A percentile compares a stretch with the other conserved stretches of the same genome.
Conservation (phyloP, 495 filamentous ascomycete genomes). For the Aspergillus hancockii region DNA sequence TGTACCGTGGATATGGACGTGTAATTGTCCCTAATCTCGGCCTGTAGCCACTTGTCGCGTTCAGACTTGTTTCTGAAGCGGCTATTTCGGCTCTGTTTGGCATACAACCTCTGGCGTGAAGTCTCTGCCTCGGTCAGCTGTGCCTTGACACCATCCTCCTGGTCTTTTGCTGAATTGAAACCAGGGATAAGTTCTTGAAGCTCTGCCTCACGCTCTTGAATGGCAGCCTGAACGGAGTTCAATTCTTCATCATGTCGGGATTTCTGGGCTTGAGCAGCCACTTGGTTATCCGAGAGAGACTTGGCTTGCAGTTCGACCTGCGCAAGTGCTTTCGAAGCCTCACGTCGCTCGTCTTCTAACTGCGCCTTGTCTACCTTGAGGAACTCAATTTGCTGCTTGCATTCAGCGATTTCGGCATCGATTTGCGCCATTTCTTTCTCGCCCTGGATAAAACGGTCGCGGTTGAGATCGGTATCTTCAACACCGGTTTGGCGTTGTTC, state of each 20-base stretch:
- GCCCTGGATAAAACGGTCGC: conserved; percentile 72
- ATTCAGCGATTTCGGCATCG: conserved; percentile 73
- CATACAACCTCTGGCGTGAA: conserved; percentile 76
- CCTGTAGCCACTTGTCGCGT: conserved; percentile 79
- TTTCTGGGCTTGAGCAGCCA: conserved; percentile 70
- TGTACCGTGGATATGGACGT: conserved; percentile 74
- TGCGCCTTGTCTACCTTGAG: conserved; percentile 85
- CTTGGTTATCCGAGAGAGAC: conserved; percentile 74
- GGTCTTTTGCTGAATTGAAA: conserved; percentile 69
- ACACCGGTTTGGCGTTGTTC: conserved; percentile 76
- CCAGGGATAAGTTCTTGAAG: conserved; percentile 70
- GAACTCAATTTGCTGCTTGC: conserved; percentile 81
- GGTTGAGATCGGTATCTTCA: conserved; percentile 79
- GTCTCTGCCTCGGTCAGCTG: conserved; percentile 76
- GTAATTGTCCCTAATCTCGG: conserved; percentile 80
- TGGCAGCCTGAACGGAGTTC: conserved; percentile 69
- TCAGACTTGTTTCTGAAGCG: conserved; percentile 87
- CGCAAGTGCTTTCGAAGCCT: conserved; percentile 71
- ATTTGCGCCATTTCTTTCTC: conserved; percentile 78
- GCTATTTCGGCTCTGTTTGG: conserved; percentile 89
- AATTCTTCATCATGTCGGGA: conserved; percentile 72
- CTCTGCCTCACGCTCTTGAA: conserved; percentile 73
- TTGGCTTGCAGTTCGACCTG: conserved; percentile 86
- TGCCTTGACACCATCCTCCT: conserved; percentile 68
- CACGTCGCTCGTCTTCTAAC: conserved; percentile 85